Evolutionary conservation across 176 grass and related monocot genomes (phyloP), one percentile per base, ranked within the genome.

Genomic region (Zoysia japonica): DNA sequence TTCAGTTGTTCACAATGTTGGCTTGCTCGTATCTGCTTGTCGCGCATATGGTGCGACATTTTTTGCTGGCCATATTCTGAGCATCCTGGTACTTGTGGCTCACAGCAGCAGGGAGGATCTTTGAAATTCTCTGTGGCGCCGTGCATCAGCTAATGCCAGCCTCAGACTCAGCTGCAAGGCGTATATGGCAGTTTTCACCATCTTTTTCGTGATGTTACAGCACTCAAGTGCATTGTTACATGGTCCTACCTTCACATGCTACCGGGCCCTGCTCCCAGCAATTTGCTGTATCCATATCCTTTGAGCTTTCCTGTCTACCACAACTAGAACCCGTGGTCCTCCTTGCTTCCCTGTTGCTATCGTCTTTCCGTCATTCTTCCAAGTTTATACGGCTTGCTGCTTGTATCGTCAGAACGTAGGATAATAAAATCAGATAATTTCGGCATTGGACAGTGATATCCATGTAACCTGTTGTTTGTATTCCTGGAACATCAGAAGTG

Each of bases 241-340:
- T 63, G 81, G 86, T 75, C 86, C 86, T 88, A 66, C 77, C 53
- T 53, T 64, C 67, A 84, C 75, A 88, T 88, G 86, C 15, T 78
- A 4, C 38, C 41, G 20, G 68, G 40, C 9, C 38, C 65, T 46
- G 28, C 28, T 28, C 28, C 28, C 28, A 28, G 28, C 28, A 28
- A 28, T 28, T 28, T 28, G 28, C 28, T 28, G 28, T 28, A 28
- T 65, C 79, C 80, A 61, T 74, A 74, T 79, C 62, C 68, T 55
- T 37, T 40, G 51, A 40, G 38, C 38, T 79, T 52, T 53, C 47
- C 4, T 84, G 68, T 69, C 45, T 41, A 40, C 80, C 45, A 72
- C 74, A 83, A 67, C 13, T 42, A 41, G 48, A 65, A 81, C 57
- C 56, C 56, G 14, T 7, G 65, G 11, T 41, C 42, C 16, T 44